Base-by-base conservation (phyloP, 345 rosid genomes). In the Hibiscus trionum region DNA sequence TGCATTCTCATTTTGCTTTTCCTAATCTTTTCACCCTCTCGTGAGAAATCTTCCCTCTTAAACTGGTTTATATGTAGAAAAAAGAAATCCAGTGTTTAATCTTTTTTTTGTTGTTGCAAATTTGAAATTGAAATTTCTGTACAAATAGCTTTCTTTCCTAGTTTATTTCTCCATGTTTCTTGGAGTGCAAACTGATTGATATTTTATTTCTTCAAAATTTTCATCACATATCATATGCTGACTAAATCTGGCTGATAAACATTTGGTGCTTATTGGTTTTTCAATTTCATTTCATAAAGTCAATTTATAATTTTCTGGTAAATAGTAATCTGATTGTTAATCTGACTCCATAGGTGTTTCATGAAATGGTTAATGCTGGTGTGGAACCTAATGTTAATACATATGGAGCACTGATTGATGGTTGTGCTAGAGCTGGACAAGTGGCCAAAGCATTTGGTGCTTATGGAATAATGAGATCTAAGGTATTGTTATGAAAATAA, bases 401-500 rank as follows among this genome's bases (percentile, higher is more conserved):
- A 4, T 94, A 85, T 75, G 97, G 98, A 73, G 93, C 98, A 70
- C 91, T 94, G 70, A 94, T 94, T 72, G 98, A 90, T 90, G 98
- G 98, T 56, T 94, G 98, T 84, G 98, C 88, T 46, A 88, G 82
- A 83, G 95, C 88, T 50, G 98, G 98, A 69, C 97, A 94, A 85
- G 86, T 94, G 66, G 95, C 97, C 35, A 94, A 94, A 83, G 97
- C 98, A 61, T 94, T 94, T 87, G 98, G 98, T 81, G 96, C 98
- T 66, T 94, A 94, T 78, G 98, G 98, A 16, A 88, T 94, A 81
- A 74, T 94, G 89, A 91, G 98, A 86, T 90, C 97, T 66, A 94
- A 94, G 97, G 98, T 94, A 83, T 64, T 76, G 61, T 57, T 59
- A n/a, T 49, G 46, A 27, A 49, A 44, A 31, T n/a, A 61, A 17